Evolutionary conservation across 2,329 filamentous ascomycete species (phyloP), one percentile per base, ranked within the genome.

Genomic region (Sporothrix globosa): DNA sequence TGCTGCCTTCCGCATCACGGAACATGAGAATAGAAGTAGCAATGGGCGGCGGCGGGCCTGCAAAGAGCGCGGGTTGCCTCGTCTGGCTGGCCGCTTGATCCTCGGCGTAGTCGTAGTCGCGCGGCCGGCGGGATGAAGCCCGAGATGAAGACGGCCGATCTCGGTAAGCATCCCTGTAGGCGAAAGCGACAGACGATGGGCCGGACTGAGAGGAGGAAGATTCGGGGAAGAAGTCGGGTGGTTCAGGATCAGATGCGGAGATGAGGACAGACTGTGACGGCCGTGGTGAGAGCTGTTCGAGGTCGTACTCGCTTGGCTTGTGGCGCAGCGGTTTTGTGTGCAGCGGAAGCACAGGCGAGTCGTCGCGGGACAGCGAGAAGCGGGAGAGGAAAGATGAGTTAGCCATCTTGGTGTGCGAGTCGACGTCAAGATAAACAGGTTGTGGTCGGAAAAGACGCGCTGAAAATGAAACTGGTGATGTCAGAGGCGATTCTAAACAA

Each of bases 21-120:
- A 79, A 78, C 2, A 82, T 69, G 24, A 82, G 71, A 3, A 80
- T 78, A 0, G 84, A 85, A 6, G 77, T 73, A 1, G 82, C 80
- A 70, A 87, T 86, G 4, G 85, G 85, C 0, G 85, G 83, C 0
- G 85, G 85, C 0, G 85, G 84, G 0, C 84, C 83, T 2, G 78
- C 75, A 70, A 86, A 86, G 58, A 86, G 79, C 3, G 77, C 72
- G 1, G 69, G 70, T 17, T 74, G 74, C 65, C 76, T 79, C 27
- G 72, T 72, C 68, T 78, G 79, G 14, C 34, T 48, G 52, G 56
- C 11, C 13, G 24, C 4, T 54, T 21, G 7, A 30, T 53, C 52
- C 11, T 30, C 30, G 60, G 53, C 19, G 7, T 48, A 48, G 48
- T 68, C 41, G 56, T 61, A 54, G 34, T 54, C 56, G 27, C 34